phyloP scores from a whole-genome alignment of 192 early-diverging fungal genomes.

The Dimargaris verticillata region DNA sequence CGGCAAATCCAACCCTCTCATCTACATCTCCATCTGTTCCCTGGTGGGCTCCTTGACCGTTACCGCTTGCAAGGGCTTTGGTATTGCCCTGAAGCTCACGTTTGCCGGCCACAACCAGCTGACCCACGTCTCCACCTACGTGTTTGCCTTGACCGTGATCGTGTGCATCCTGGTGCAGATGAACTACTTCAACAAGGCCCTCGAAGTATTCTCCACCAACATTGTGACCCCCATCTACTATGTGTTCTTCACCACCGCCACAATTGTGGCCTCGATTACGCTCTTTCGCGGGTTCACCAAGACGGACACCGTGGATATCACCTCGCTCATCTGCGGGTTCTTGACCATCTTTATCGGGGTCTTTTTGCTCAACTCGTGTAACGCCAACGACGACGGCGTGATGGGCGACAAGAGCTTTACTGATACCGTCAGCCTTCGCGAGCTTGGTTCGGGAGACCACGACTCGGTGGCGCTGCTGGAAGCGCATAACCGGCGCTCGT shows the following conservation, averaged over 20 bases:
- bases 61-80: slow-evolving; percentile 85
- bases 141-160: slow-evolving; percentile 62
- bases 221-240: slow-evolving; percentile 84
- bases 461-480: slow-evolving; percentile 8
- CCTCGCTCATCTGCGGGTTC: slow-evolving; percentile 77
- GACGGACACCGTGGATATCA: slow-evolving; percentile 49
- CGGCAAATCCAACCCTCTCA: slow-evolving; percentile 64
- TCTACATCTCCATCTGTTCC: slow-evolving; percentile 92
- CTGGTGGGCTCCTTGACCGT: slow-evolving; percentile 87
- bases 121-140: slow-evolving; percentile 72
- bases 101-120: slow-evolving; percentile 89
- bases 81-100: slow-evolving; percentile 80
- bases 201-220: slow-evolving; percentile 84
- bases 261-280: slow-evolving; percentile 75
- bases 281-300: slow-evolving; percentile 79
- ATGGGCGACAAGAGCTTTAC: slow-evolving; percentile 8
- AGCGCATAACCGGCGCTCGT: background rate
- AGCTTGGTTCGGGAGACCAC: slow-evolving; percentile 5
- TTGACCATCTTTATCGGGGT: slow-evolving; percentile 87
- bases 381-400: background rate
- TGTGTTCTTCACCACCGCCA: slow-evolving; percentile 89
- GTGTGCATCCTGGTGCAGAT: slow-evolving; percentile 84
- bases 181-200: slow-evolving; percentile 97
- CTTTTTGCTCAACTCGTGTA: slow-evolving; percentile 47
- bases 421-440: slow-evolving; percentile 7